A percentile compares a stretch with the other conserved stretches of the same genome.
These are phyloP conservation scores for Talaromyces thailandensis DNA, from an alignment of 495 filamentous ascomycete genomes.

Conservation along the genomic window DNA sequence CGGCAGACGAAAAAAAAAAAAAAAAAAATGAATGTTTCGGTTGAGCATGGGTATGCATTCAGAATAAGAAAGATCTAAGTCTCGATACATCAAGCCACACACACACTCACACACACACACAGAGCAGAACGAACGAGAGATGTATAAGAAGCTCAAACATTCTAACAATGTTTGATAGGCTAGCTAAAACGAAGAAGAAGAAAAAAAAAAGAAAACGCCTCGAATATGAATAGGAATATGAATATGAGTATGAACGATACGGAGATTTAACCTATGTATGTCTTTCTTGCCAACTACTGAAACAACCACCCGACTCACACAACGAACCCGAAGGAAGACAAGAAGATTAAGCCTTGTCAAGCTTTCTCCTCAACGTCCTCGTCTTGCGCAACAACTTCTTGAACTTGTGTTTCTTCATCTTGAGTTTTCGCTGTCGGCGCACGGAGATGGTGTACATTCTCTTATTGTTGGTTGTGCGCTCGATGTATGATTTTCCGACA, in stretches of 20 bases:
- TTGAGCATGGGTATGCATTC: too few species aligned
- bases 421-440: slow-evolving; percentile 75
- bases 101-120: too few species aligned
- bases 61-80: too few species aligned
- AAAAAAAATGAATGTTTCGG: too few species aligned
- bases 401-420: slow-evolving; percentile 99
- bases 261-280: neutral
- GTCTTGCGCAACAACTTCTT: slow-evolving; percentile 97
- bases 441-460: slow-evolving; percentile 67
- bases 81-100: too few species aligned
- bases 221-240: neutral
- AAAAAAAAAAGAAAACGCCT: neutral
- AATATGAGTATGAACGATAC: neutral
- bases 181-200: neutral
- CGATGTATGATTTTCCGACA: slow-evolving; percentile 21
- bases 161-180: neutral
- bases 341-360: slow-evolving; percentile 47
- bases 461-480: slow-evolving; percentile 30
- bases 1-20: too few species aligned
- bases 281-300: too few species aligned
- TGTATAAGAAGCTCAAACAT: neutral
- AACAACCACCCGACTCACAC: too few species aligned
- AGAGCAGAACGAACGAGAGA: too few species aligned
- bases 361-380: slow-evolving; percentile 76
- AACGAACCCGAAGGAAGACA: neutral